Evolutionary conservation across 2,329 filamentous ascomycete genomes (phyloP).

Genomic region (Aureobasidium sp.): DNA sequence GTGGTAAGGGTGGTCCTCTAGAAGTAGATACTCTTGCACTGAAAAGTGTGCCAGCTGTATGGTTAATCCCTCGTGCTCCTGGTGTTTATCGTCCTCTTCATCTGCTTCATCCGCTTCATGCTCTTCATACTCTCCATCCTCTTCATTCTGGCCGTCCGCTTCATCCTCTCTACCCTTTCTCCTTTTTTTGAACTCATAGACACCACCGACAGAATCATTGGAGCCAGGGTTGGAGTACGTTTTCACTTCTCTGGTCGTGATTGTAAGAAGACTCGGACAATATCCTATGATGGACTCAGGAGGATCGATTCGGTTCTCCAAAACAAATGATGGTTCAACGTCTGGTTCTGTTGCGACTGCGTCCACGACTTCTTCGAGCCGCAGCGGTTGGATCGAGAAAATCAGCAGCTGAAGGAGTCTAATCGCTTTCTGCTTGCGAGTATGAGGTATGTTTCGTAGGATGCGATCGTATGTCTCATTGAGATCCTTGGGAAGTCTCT

Average conservation of each 20-base stretch:
- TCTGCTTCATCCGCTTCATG: too few relatives aligned
- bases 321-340: background rate
- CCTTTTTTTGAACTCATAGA: too few relatives aligned
- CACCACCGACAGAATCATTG: too few relatives aligned
- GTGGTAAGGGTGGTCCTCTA: background rate
- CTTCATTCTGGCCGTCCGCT: too few relatives aligned
- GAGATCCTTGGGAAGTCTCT: background rate
- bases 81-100: too few relatives aligned
- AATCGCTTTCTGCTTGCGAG: constrained; percentile 13
- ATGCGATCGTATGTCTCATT: background rate
- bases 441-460: background rate
- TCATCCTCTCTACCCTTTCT: too few relatives aligned
- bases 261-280: background rate
- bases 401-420: constrained; percentile 17
- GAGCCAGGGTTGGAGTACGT: background rate
- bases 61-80: too few relatives aligned
- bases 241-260: too few relatives aligned
- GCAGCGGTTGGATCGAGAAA: background rate
- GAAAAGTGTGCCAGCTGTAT: background rate
- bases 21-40: background rate
- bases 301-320: background rate
- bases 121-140: too few relatives aligned
- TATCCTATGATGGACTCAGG: background rate
- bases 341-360: background rate
- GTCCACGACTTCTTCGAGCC: background rate